A percentile compares a stretch with the other conserved stretches of the same genome.
phyloP scores from a whole-genome alignment of 129 eudicot species.

The Centaurea solstitialis region DNA sequence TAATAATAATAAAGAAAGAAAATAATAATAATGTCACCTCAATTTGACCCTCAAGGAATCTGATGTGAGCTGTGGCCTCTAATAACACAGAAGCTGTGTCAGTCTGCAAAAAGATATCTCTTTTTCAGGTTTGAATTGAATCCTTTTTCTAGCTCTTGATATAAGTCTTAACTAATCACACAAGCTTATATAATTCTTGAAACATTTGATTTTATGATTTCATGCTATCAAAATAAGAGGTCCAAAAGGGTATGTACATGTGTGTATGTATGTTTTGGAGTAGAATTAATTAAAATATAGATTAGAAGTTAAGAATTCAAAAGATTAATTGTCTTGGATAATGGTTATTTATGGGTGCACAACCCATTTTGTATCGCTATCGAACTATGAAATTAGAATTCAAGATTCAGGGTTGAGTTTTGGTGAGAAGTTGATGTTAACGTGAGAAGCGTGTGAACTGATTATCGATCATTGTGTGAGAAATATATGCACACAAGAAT shows the following conservation, averaged over 20 bases:
- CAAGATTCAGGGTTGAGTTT: neutral
- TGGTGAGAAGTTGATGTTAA: too few species aligned
- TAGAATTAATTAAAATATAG: too few species aligned
- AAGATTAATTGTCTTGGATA: too few species aligned
- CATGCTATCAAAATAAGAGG: slow-evolving; percentile 21
- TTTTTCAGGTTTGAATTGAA: slow-evolving; percentile 9
- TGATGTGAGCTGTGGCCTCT: slow-evolving; percentile 86
- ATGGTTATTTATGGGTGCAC: neutral
- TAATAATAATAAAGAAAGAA: neutral
- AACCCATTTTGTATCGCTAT: neutral
- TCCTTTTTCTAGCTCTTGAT: neutral
- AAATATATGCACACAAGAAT: too few species aligned
- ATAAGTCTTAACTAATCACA: neutral
- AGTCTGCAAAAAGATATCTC: slow-evolving; percentile 73
- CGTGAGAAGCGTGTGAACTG: too few species aligned
- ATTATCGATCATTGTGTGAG: too few species aligned
- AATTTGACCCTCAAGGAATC: slow-evolving; percentile 94
- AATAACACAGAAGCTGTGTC: slow-evolving; percentile 96
- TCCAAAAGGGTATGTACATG: neutral
- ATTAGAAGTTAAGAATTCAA: neutral
- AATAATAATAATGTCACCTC: slow-evolving; percentile 50
- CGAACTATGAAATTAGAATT: neutral
- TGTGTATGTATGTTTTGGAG: too few species aligned
- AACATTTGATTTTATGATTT: slow-evolving; percentile 8
- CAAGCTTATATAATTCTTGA: neutral